Evolutionary conservation across 2,329 filamentous ascomycete species (phyloP).

Genomic region (Dactylellina cionopaga): DNA sequence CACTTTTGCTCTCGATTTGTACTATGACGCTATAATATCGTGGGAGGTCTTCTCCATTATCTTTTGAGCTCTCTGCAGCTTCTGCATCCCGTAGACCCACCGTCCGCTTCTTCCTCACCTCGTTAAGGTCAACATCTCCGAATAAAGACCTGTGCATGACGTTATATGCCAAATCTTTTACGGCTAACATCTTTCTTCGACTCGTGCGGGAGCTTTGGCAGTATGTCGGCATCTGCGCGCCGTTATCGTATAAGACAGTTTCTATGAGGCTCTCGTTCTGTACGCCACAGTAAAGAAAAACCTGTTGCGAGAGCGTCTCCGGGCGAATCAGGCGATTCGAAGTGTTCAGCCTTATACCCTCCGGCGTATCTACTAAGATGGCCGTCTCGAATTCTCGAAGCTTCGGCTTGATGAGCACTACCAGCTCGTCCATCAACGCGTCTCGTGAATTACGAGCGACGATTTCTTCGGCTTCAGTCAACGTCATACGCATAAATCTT

Average conservation of each 20-base stretch:
- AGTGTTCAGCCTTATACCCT: constrained; percentile 13
- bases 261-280: constrained; percentile 32
- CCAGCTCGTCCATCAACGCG: constrained; percentile 35
- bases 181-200: constrained; percentile 39
- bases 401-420: constrained; percentile 35
- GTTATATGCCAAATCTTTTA: constrained; percentile 41
- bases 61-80: neutral
- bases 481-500: constrained; percentile 10
- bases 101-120: constrained; percentile 7
- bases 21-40: constrained; percentile 25
- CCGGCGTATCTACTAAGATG: neutral
- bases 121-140: constrained; percentile 25
- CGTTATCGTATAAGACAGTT: constrained; percentile 26
- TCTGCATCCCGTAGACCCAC: neutral
- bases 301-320: constrained; percentile 11
- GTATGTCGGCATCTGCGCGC: neutral
- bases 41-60: constrained; percentile 2
- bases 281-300: constrained; percentile 25
- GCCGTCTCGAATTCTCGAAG: constrained; percentile 28
- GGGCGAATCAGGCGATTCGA: constrained; percentile 34
- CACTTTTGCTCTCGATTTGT: constrained; percentile 20
- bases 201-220: constrained; percentile 22
- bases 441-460: constrained; percentile 3
- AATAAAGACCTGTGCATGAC: constrained; percentile 35
- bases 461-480: constrained; percentile 6